phyloP scores from a whole-genome alignment of 1,284 basidiomycete species.

The Termitomyces sp. region DNA sequence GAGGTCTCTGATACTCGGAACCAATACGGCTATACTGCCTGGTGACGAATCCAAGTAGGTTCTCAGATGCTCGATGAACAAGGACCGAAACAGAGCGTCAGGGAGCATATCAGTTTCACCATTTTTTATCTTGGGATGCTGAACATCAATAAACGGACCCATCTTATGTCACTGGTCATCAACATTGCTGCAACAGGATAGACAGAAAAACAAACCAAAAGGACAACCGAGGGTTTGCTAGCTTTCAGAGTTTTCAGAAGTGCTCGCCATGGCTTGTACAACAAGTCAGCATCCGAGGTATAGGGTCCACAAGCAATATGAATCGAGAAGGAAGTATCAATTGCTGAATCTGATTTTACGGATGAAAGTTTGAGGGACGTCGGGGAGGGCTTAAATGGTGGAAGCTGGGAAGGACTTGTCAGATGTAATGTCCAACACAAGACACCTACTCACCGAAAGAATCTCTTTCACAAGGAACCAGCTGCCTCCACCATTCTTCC shows the following conservation, averaged over 20 bases:
- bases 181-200: neutral
- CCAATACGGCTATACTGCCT: slow-evolving; percentile 65
- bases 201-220: slow-evolving; percentile 57
- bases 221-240: slow-evolving; percentile 69
- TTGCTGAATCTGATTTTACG: slow-evolving; percentile 29
- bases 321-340: slow-evolving; percentile 51
- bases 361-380: slow-evolving; percentile 20
- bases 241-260: slow-evolving; percentile 54
- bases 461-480: slow-evolving; percentile 85
- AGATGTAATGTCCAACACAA: neutral
- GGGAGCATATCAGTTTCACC: slow-evolving; percentile 71
- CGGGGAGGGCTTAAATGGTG: slow-evolving; percentile 38
- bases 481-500: slow-evolving; percentile 86
- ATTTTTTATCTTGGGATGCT: slow-evolving; percentile 67
- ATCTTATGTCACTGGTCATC: slow-evolving; percentile 41
- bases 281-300: slow-evolving; percentile 73
- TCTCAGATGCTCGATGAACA: slow-evolving; percentile 59
- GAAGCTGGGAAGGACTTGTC: slow-evolving; percentile 34
- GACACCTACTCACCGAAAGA: slow-evolving; percentile 54
- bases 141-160: slow-evolving; percentile 84
- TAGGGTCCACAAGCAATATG: slow-evolving; percentile 78
- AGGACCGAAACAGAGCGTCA: slow-evolving; percentile 61
- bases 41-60: slow-evolving; percentile 60
- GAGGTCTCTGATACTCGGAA: slow-evolving; percentile 83
- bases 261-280: slow-evolving; percentile 63